phyloP scores from a whole-genome alignment of 495 filamentous ascomycete species.

The Penicillium argentinense region DNA sequence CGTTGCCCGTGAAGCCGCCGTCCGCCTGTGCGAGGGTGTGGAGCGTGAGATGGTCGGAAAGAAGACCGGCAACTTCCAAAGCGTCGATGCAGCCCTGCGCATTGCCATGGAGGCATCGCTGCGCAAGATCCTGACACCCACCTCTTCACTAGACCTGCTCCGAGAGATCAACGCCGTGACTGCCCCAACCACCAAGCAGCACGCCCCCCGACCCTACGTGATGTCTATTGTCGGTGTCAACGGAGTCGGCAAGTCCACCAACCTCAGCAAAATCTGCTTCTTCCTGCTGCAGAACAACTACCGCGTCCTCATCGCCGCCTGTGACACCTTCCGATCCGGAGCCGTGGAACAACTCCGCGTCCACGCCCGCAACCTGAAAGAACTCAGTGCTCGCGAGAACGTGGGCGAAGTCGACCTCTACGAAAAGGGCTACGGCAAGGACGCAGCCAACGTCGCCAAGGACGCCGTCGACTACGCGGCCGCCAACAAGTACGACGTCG shows the following conservation, averaged over 20 bases:
- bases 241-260: constrained; percentile 96
- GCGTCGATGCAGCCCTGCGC: constrained; percentile 79
- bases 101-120: constrained; percentile 86
- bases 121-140: constrained; percentile 92
- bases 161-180: constrained; percentile 86
- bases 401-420: constrained; percentile 82
- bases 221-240: constrained; percentile 98
- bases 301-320: constrained; percentile 91
- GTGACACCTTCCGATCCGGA: constrained; percentile 95
- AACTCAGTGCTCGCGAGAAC: constrained; percentile 77
- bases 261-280: constrained; percentile 94
- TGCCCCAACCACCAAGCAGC: constrained; percentile 49
- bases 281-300: constrained; percentile 97
- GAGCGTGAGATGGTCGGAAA: constrained; percentile 84
- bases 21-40: constrained; percentile 88
- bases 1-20: constrained; percentile 89
- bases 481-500: constrained; percentile 79
- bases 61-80: constrained; percentile 91
- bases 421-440: constrained; percentile 96
- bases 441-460: constrained; percentile 91
- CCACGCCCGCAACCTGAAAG: constrained; percentile 85
- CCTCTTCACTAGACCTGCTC: constrained; percentile 88
- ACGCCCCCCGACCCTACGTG: constrained; percentile 78
- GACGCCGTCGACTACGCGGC: constrained; percentile 83
- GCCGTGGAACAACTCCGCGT: constrained; percentile 96